phyloP scores from a whole-genome alignment of 1,139 yeast species.

The Protomyces lactucae-debilis region DNA sequence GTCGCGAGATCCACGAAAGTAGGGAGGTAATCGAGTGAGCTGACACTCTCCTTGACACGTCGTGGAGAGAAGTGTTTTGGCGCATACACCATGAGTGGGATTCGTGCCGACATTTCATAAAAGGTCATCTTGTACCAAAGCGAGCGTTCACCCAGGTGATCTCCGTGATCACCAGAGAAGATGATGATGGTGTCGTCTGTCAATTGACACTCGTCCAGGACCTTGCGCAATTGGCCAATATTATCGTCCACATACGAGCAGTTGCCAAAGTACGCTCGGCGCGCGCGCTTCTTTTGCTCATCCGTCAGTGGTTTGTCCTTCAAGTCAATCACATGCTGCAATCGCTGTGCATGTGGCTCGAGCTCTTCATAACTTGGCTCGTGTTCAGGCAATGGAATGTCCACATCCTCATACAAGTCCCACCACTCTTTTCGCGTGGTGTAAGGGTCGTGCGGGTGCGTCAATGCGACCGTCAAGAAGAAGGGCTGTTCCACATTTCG shows the following conservation, averaged over 20 bases:
- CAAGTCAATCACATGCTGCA: constrained; percentile 22
- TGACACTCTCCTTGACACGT: constrained; percentile 17
- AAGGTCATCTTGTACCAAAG: constrained; percentile 27
- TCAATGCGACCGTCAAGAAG: constrained; percentile 24
- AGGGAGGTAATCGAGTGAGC: constrained; percentile 24
- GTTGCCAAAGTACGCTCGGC: constrained; percentile 26
- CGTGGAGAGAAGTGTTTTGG: constrained; percentile 24
- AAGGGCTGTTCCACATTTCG: constrained; percentile 17
- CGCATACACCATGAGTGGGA: constrained; percentile 25
- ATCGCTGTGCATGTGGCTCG: constrained; percentile 24
- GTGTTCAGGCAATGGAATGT: constrained; percentile 17
- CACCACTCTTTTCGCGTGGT: constrained; percentile 26
- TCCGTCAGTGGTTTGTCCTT: constrained; percentile 19
- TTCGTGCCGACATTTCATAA: constrained; percentile 24
- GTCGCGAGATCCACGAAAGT: constrained; percentile 23
- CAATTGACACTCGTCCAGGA: constrained; percentile 22
- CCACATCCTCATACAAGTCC: constrained; percentile 25
- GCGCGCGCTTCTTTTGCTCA: constrained; percentile 21
- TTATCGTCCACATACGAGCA: constrained; percentile 26
- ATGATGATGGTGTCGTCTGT: constrained; percentile 25
- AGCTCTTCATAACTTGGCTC: constrained; percentile 13
- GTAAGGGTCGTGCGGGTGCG: constrained; percentile 25
- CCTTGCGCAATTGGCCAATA: constrained; percentile 18
- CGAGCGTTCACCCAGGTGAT: constrained; percentile 23
- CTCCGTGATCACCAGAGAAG: constrained; percentile 26